Evolutionary conservation across 2,329 filamentous ascomycete species (phyloP), one percentile per base, ranked within the genome.

Genomic region (Daldinia eschscholtzii): DNA sequence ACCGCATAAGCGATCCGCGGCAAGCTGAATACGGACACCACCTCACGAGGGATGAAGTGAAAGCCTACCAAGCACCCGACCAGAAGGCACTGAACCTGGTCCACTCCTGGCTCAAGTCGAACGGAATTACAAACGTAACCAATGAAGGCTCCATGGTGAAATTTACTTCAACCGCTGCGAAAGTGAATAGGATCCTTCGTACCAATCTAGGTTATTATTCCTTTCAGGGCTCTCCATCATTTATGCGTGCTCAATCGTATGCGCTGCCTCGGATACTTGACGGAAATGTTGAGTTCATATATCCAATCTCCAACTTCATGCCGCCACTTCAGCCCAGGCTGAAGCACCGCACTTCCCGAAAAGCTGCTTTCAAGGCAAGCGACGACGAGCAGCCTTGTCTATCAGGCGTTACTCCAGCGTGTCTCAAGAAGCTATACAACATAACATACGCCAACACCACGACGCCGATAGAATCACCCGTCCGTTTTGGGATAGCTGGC

Each of bases 251-350:
- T 3, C 79, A 74, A 10, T 76, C 81, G 18, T 86, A 87, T 70
- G 79, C 79, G 1, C 75, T 86, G 1, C 84, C 85, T 0, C 77
- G 77, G 3, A 68, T 74, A 3, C 76, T 87, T 4, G 72, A 76
- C 1, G 71, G 75, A 1, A 74, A 79, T 62, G 79, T 87, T 60
- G 80, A 79, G 60, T 86, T 86, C 67, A 77, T 87, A 30, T 81
- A 84, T 44, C 85, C 85, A 0, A 74, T 86, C 46, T 77, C 80
- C 64, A 83, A 86, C 77, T 87, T 87, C 64, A 83, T 86, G 81
- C 77, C 79, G 2, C 83, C 83, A 1, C 46, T 62, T 18, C 61
- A 64, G 23, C 64, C 60, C 1, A 68, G 33, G 26, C 20, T 64
- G 1, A 68, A 37, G 39, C n/a, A 53, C 39, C 56, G 26, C 6